A percentile compares a stretch with the other conserved stretches of the same genome.
Evolutionary conservation across 2,329 filamentous ascomycete genomes (phyloP).

Genomic region (Sporothrix pallida): DNA sequence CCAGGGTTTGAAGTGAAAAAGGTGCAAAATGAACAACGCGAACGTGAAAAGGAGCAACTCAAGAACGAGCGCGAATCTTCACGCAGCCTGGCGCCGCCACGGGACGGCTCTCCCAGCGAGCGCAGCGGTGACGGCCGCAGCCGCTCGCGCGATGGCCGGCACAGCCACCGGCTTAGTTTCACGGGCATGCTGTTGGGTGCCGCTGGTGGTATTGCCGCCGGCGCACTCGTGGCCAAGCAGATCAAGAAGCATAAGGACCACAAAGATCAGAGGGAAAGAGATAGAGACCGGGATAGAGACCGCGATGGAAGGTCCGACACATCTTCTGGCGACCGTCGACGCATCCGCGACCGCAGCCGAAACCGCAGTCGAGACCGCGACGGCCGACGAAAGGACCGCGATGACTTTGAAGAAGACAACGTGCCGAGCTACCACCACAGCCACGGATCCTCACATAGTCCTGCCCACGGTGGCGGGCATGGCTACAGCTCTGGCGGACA

Average conservation of each 20-base stretch:
- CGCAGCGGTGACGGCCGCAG: background rate
- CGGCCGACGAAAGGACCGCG: background rate
- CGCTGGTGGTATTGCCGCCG: slow-evolving; percentile 33
- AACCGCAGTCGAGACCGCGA: background rate
- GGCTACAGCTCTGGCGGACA: background rate
- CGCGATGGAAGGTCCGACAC: slow-evolving; percentile 8
- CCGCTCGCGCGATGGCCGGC: background rate
- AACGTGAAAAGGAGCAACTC: background rate
- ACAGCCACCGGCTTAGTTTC: background rate
- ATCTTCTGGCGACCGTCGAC: background rate
- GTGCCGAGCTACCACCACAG: slow-evolving; percentile 9
- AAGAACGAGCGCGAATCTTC: background rate
- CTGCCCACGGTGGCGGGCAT: background rate
- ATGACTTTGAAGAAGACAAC: slow-evolving; percentile 27
- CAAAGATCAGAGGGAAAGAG: background rate
- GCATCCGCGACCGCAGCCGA: background rate
- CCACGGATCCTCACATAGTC: background rate
- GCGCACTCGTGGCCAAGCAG: slow-evolving; percentile 26
- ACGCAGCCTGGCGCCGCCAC: background rate
- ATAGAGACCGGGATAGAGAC: background rate
- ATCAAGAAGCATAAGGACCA: slow-evolving; percentile 9
- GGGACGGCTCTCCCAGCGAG: background rate
- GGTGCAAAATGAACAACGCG: background rate
- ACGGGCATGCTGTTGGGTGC: slow-evolving; percentile 30
- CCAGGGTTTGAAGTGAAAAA: slow-evolving; percentile 40